Evolutionary conservation across 2,329 filamentous ascomycete species (phyloP).

Genomic region (Ophiostoma montium): DNA sequence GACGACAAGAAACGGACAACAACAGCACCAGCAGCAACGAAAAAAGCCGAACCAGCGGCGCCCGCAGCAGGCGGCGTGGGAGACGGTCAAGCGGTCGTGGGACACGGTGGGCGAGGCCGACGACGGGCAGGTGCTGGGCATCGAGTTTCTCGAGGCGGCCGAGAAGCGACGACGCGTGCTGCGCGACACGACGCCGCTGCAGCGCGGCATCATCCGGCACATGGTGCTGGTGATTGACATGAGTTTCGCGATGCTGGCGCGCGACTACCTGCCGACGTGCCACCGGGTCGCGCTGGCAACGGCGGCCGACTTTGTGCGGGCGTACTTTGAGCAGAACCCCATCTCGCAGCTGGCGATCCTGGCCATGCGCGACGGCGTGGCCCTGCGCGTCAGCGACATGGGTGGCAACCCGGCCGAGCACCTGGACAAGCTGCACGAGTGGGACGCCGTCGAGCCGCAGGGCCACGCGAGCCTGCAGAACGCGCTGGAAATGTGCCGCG

Average conservation of each 20-base stretch:
- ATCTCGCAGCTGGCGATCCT: slow-evolving; percentile 90
- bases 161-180: slow-evolving; percentile 69
- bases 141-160: slow-evolving; percentile 64
- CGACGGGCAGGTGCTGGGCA: slow-evolving; percentile 65
- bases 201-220: slow-evolving; percentile 96
- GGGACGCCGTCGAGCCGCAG: slow-evolving; percentile 53
- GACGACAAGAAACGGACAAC: background rate
- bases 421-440: slow-evolving; percentile 56
- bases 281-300: slow-evolving; percentile 73
- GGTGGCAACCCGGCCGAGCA: slow-evolving; percentile 85
- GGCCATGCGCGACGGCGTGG: slow-evolving; percentile 85
- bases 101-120: slow-evolving; percentile 65
- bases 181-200: slow-evolving; percentile 86
- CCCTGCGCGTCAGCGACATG: slow-evolving; percentile 74
- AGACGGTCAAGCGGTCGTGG: slow-evolving; percentile 53
- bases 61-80: slow-evolving; percentile 41
- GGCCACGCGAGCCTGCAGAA: slow-evolving; percentile 81
- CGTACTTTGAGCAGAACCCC: slow-evolving; percentile 97
- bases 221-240: slow-evolving; percentile 83
- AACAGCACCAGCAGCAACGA: slow-evolving; percentile 12
- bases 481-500: slow-evolving; percentile 86
- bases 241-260: slow-evolving; percentile 86
- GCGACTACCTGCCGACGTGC: slow-evolving; percentile 80
- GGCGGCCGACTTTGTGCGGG: slow-evolving; percentile 73
- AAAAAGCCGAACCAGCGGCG: slow-evolving; percentile 16